Evolutionary conservation across 2,329 filamentous ascomycete species (phyloP).

Genomic region (Ambrosiella beaveri): DNA sequence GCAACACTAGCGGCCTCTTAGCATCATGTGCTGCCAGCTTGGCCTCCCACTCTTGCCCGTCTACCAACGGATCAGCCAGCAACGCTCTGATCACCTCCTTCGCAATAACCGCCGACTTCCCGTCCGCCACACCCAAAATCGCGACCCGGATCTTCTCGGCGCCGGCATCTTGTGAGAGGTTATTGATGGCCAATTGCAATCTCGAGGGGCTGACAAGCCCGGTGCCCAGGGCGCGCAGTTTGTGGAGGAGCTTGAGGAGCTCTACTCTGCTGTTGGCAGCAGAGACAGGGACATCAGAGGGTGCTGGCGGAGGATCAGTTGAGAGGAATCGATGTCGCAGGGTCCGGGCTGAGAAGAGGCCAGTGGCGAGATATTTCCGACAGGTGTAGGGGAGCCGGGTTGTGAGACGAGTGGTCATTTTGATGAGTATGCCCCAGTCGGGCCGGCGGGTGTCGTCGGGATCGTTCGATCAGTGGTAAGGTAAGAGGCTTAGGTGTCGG

Average conservation of each 20-base stretch:
- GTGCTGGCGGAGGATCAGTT: neutral
- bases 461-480: no score
- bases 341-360: neutral
- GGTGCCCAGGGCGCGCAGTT: slow-evolving; percentile 43
- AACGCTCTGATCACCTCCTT: slow-evolving; percentile 51
- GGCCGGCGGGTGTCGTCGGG: neutral
- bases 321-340: neutral
- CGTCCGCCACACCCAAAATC: slow-evolving; percentile 31
- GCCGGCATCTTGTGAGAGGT: slow-evolving; percentile 39
- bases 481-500: no score
- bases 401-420: slow-evolving; percentile 6
- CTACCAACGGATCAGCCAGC: slow-evolving; percentile 50
- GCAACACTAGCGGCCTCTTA: slow-evolving; percentile 43
- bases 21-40: slow-evolving; percentile 35
- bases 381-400: slow-evolving; percentile 2
- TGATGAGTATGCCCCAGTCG: neutral
- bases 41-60: slow-evolving; percentile 49
- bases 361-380: neutral
- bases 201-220: slow-evolving; percentile 50
- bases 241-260: slow-evolving; percentile 40
- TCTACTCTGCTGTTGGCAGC: slow-evolving; percentile 28
- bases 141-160: slow-evolving; percentile 42
- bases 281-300: slow-evolving; percentile 16
- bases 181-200: slow-evolving; percentile 52
- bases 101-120: slow-evolving; percentile 28